Evolutionary conservation across 768 basidiomycete genomes (phyloP), one percentile per base, ranked within the genome.

Genomic region (Russula ochroleuca): DNA sequence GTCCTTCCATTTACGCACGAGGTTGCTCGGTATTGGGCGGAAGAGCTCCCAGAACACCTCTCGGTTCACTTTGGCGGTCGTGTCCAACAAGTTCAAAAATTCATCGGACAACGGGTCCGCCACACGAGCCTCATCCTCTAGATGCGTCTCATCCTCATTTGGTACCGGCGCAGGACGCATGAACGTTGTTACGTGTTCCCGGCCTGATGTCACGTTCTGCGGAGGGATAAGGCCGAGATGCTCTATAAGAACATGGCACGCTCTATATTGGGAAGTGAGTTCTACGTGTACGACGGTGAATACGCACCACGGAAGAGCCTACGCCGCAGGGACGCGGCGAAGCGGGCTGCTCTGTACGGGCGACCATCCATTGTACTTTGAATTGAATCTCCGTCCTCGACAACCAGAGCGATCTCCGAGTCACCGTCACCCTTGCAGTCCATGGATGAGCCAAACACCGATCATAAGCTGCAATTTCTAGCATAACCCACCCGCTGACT

Each of bases 351-450:
- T 72, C 78, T 74, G 73, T 87, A 92, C 31, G 81, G 80, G 67
- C 82, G 73, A 2, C 94, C 92, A 69, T 93, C 78, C 94, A 97
- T 96, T 17, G 72, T 80, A 4, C 86, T 82, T 28, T 81, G 78
- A 45, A 99, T 78, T 77, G 84, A 78, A 55, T 96, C 92, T 0
- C 80, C 76, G 70, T 99, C 96, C 74, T 98, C 95, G 35, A 97
- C 87, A 21, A 98, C 85, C 9, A 97, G 75, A 8, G 90, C 92
- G 66, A 98, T 96, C 76, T 98, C 97, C 1, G 93, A 96, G 74
- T 96, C 94, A 38, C 92, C 93, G 67, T 96, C 89, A 28, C 95
- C 95, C 85, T 88, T 88, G 61, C 1, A 11, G 19, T 14, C 45
- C 47, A 10, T 11, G 38, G 35, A 14, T 70, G 54, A 67, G 64